Evolutionary conservation across 2,329 filamentous ascomycete species (phyloP), one percentile per base, ranked within the genome.

Genomic region (Neurospora sp.): DNA sequence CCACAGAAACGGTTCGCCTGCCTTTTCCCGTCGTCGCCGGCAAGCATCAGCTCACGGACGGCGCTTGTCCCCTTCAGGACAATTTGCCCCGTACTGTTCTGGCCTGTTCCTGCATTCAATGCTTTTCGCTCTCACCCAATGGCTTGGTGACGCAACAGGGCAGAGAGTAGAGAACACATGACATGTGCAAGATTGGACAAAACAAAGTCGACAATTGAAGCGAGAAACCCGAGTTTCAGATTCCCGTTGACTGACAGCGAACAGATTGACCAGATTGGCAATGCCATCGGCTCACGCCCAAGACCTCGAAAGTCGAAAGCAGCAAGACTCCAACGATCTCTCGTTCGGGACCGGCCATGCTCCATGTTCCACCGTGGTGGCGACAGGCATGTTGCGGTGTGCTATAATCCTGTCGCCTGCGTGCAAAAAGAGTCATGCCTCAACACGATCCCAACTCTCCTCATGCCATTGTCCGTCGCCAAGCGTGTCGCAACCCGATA

Each of bases 91-190:
- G 23, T 62, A 33, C 12, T 33, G 12, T 62, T 62, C 6, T 33
- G 15, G 52, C 66, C n/a, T 67, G 36, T 67, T 67, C 39, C 39
- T 67, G 36, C 39, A 38, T 38, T 39, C 36, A 66, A 23, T 11
- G 23, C 36, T 39, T 66, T 38, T 66, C 17, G 36, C 66, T 39
- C 33, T 19, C 33, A 57, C 52, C 67, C 67, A 70, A 71, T 65
- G 39, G 66, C 67, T 62, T 68, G 66, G 70, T 67, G 67, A 70
- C 43, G 62, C 46, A 69, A 37, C 15, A 62, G 52, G 52, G 52
- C 15, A 62, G 23, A 62, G 52, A 62, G 52, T 28, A 62, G 28
- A 62, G 52, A 62, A 62, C 52, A 62, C 52, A 62, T 62, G 52
- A 62, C 28, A 62, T 62, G 52, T 36, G 28, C 52, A 62, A 36